Evolutionary conservation across 2,329 filamentous ascomycete species (phyloP), one percentile per base, ranked within the genome.

Genomic region (Apiospora aurea): DNA sequence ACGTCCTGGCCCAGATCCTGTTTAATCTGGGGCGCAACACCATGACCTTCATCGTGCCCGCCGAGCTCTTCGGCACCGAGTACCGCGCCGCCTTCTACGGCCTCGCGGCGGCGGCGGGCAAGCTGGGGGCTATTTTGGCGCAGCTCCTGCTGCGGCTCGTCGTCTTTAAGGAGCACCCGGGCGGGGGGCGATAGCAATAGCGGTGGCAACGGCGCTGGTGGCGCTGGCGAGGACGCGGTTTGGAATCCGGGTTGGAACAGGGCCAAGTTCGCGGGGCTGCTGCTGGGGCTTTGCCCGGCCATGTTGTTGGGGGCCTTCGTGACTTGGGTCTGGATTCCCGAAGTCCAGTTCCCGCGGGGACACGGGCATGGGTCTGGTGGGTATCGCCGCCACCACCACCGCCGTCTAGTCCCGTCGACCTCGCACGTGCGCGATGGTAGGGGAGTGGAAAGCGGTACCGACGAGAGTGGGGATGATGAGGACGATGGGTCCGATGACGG

Each of bases 21-120:
- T 88, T 89, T 74, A 88, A 89, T 73, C 86, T 89, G 77, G 67
- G 67, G 4, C 88, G 88, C 53, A 91, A 91, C 75, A 89, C 87
- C 0, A 85, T 90, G 18, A 91, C 89, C 0, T 91, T 92, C 76
- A 88, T 91, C 70, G 86, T 91, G 18, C 89, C 90, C 1, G 89
- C 88, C 57, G 90, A 92, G 77, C 86, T 90, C 61, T 92, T 92
- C 77, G 89, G 89, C 0, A 92, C 89, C 2, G 85, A 86, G 73
- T 91, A 90, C 75, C 87, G 90, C 64, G 89, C 86, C 69, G 89
- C 89, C 0, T 91, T 88, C 71, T 88, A 90, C 76, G 89, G 88
- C 43, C 88, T 91, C 71, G 89, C 89, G 0, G 89, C 89, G 0
- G 89, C 89, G 0, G 85, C 86, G 1, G 89, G 89, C 21, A 91